Evolutionary conservation across 495 filamentous ascomycete species (phyloP).

Genomic region (Amphirosellinia nigrospora): DNA sequence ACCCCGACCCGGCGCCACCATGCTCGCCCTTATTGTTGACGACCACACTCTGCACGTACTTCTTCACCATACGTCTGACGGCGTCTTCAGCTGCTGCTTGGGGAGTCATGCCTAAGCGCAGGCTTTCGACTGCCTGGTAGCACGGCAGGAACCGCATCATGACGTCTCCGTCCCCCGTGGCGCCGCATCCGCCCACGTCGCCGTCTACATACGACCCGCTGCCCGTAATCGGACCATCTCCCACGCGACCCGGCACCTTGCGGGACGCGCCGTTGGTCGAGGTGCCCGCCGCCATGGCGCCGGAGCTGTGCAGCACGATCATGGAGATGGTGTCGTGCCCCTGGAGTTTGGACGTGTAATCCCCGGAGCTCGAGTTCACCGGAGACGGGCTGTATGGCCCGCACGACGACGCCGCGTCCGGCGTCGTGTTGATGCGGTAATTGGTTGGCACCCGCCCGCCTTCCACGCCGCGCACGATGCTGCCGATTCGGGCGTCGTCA

Average conservation of each 20-base stretch:
- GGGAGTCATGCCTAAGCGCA: constrained; percentile 51
- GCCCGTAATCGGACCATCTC: constrained; percentile 56
- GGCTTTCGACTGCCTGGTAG: constrained; percentile 56
- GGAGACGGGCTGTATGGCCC: constrained; percentile 47
- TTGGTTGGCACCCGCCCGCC: constrained; percentile 45
- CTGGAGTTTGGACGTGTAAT: background rate
- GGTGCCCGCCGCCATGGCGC: constrained; percentile 54
- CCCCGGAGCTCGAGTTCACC: constrained; percentile 10
- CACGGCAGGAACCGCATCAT: constrained; percentile 60
- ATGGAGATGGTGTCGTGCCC: constrained; percentile 57
- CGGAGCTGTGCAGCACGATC: constrained; percentile 46
- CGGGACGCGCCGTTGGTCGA: constrained; percentile 56
- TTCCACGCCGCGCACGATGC: constrained; percentile 47
- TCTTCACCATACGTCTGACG: constrained; percentile 51
- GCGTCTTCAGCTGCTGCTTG: constrained; percentile 51
- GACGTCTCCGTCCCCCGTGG: constrained; percentile 57
- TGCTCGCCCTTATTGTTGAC: constrained; percentile 50
- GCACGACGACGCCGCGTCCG: constrained; percentile 43
- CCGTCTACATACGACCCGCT: constrained; percentile 57
- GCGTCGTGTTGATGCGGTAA: constrained; percentile 48
- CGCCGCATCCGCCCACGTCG: constrained; percentile 55
- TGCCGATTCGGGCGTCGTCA: constrained; percentile 44
- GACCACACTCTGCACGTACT: constrained; percentile 52
- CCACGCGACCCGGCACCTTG: constrained; percentile 55
- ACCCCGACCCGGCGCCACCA: constrained; percentile 53